Percentiles rank a stretch among this genome's conserved stretches.
These are phyloP conservation scores for Solanum clarkiae DNA, from an alignment of 257 asterid genomes.

Conservation along the genomic window DNA sequence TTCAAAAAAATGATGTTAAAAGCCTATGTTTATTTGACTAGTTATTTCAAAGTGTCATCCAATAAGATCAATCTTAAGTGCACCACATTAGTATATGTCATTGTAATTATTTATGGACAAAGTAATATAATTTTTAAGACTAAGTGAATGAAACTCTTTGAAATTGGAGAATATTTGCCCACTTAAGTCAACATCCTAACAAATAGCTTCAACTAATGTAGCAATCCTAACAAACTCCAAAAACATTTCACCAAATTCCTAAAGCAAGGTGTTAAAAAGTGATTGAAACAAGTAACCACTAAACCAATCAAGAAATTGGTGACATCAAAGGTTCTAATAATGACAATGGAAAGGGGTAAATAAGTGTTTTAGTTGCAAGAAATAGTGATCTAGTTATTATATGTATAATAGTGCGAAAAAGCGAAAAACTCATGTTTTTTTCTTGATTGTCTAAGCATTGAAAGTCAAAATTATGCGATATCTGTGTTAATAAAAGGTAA, in stretches of 20 bases:
- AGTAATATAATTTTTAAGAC: background rate
- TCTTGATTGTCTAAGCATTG: background rate
- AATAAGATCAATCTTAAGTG: background rate
- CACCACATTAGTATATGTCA: background rate
- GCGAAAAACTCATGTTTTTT: background rate
- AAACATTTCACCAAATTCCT: background rate
- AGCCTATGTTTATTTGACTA: background rate
- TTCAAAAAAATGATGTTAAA: background rate
- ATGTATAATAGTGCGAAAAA: no score
- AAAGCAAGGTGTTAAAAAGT: background rate
- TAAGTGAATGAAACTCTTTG: background rate
- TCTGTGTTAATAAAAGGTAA: background rate
- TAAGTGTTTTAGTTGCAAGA: background rate
- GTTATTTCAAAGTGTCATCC: background rate
- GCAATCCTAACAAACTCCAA: background rate
- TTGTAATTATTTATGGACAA: background rate
- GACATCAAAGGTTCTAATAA: background rate
- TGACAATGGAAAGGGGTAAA: background rate
- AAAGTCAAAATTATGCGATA: background rate
- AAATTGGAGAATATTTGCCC: background rate
- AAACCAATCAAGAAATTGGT: background rate
- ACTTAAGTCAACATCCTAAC: background rate
- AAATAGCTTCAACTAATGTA: background rate
- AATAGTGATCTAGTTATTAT: no score
- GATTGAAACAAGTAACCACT: background rate